Evolutionary conservation across 495 filamentous ascomycete species (phyloP), one percentile per base, ranked within the genome.

Genomic region (Penicillium bialowiezense): DNA sequence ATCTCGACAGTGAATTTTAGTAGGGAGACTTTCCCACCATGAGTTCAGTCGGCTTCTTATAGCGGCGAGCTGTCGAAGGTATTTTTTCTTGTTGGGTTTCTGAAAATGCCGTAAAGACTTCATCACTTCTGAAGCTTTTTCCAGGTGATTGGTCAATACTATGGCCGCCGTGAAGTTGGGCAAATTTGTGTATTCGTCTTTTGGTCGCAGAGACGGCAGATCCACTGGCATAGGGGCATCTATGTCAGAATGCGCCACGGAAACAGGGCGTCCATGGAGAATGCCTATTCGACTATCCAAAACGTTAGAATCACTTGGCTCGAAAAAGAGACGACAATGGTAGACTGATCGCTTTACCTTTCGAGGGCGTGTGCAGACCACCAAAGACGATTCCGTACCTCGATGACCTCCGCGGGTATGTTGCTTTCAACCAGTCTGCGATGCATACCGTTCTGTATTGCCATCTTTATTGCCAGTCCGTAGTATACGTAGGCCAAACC

Each of bases 391-490:
- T 51, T 56, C 13, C 48, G 53, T 29, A 41, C 34, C 23, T 56
- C 53, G 28, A 48, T 14, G 6, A 34, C 43, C 9, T 12, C 13
- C 6, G 37, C 18, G 36, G 13, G 20, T 1, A 51, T 9, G 7
- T 33, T 24, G n/a, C 14, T 31, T 17, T 15, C 43, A 6, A 31
- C 17, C 7, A 39, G 23, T 17, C 41, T 51, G 26, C 53, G 53
- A 23, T 56, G 53, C 48, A 56, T 51, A 13, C 53, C 53, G 48
- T 51, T 51, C 19, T 51, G 48, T 8, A 56, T 26, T 1, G 53
- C 48, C 53, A 51, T 51, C 19, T 56, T 56, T 4, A 56, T 51
- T 7, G 53, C 53, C 10, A 56, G 31, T 8, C 53, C 53, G 15
- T 48, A 47, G 31, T 56, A 56, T 17, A 40, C 42, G 29, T 56